These are phyloP conservation scores for Pseudocercospora musae DNA, from an alignment of 2,329 filamentous ascomycete genomes.

Conservation along the genomic window DNA sequence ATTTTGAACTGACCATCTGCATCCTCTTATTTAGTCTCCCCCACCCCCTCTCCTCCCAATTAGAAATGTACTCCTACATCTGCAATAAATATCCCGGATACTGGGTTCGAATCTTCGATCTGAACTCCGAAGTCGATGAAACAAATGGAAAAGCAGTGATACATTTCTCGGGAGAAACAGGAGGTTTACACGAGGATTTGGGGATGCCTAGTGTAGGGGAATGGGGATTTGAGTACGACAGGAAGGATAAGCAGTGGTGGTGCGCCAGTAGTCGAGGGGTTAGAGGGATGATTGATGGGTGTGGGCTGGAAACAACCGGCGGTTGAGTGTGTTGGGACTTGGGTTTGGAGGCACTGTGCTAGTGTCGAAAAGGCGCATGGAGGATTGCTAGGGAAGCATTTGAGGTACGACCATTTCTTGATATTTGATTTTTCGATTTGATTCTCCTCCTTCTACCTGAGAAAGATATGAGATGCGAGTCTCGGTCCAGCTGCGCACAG, in stretches of 20 bases:
- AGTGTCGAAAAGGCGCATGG: neutral
- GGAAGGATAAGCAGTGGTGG: constrained; percentile 1
- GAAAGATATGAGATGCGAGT: neutral
- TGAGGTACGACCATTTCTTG: neutral
- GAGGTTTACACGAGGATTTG: constrained; percentile 6
- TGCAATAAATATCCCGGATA: neutral
- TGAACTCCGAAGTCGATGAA: constrained; percentile 10
- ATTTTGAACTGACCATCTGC: too few species aligned
- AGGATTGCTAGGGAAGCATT: neutral
- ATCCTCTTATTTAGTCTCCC: too few species aligned
- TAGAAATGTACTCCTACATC: constrained; percentile 4
- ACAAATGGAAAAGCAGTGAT: constrained; percentile 4
- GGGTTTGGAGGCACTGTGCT: neutral
- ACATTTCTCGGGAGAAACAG: neutral
- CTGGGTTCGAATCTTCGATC: constrained; percentile 1
- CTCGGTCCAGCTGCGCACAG: neutral
- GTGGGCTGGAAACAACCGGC: neutral
- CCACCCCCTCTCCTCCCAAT: neutral
- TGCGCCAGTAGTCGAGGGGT: constrained; percentile 5
- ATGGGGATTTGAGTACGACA: constrained; percentile 3
- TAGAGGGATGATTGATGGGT: constrained; percentile 3
- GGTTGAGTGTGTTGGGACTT: too few species aligned
- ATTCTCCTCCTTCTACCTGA: neutral
- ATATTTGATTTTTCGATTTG: neutral
- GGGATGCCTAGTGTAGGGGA: constrained; percentile 7